Conservation (phyloP, 352 stramenopile genomes). For the Phytophthora palmivora region DNA sequence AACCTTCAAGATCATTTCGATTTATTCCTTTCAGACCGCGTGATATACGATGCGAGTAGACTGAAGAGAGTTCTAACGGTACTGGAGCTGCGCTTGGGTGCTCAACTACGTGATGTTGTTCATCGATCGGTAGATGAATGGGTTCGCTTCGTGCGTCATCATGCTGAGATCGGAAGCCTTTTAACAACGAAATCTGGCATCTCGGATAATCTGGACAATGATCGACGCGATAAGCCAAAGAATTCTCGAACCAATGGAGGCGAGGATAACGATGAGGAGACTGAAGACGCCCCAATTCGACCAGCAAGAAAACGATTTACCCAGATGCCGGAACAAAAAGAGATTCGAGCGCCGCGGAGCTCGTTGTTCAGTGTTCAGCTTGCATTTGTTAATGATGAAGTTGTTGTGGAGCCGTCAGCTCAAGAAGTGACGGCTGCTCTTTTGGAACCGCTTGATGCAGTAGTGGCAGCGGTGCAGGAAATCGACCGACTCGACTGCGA, state of each 20-base stretch:
- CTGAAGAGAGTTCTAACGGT: constrained; percentile 85
- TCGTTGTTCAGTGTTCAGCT: constrained; percentile 90
- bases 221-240: background rate
- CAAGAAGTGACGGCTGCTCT: constrained; percentile 83
- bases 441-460: constrained; percentile 80
- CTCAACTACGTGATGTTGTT: constrained; percentile 84
- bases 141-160: constrained; percentile 59
- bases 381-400: constrained; percentile 48
- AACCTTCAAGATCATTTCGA: constrained; percentile 94
- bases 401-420: constrained; percentile 66
- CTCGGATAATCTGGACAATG: too few species aligned
- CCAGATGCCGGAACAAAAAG: constrained; percentile 20
- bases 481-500: constrained; percentile 91
- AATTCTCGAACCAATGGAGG: constrained; percentile 8
- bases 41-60: constrained; percentile 55
- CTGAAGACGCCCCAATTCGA: constrained; percentile 14
- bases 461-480: constrained; percentile 77
- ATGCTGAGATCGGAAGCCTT: constrained; percentile 12
- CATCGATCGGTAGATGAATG: constrained; percentile 61
- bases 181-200: constrained; percentile 2
- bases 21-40: constrained; percentile 90
- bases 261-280: constrained; percentile 5
- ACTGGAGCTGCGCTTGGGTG: constrained; percentile 86
- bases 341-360: constrained; percentile 50
- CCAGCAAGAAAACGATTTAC: constrained; percentile 8